Base-by-base conservation (phyloP, 177 flowering plant genomes). In the Vitis hybrid region DNA sequence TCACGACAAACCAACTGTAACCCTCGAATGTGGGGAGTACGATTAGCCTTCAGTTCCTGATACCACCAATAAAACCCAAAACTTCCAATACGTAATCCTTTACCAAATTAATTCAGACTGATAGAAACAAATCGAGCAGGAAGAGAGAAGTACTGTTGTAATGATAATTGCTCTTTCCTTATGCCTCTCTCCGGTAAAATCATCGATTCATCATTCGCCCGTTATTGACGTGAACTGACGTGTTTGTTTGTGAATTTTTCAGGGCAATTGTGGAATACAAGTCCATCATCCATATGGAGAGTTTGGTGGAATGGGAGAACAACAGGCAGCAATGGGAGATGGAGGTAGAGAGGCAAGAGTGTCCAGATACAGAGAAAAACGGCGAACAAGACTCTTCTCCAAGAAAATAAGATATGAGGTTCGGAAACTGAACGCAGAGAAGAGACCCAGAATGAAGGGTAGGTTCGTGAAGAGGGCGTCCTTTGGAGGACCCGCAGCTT, bases 361-460 rank as follows among this genome's bases (percentile, higher is more conserved):
- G 60, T 88, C 89, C 1, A 81, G 97, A 70, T 91, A 91, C 80
- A 77, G 89, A 79, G 95, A 90, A 78, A 90, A 90, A 76, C 71
- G 95, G 21, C 61, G 95, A 32, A 90, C 89, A 5, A 75, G 97
- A 58, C 68, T 91, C 71, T 91, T 91, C 78, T 88, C 92, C 1
- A 91, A 91, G 89, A 91, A 91, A 81, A 91, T 91, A 71, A 72
- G 97, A 67, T 91, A 91, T 70, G 97, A 91, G 76, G 97, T 91
- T 24, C 72, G 97, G 65, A 91, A 89, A 60, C 56, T 91, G 74
- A 91, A 91, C 52, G 97, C 93, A 0, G 93, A 91, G 86, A 89
- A 91, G 84, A 87, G 95, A 76, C 95, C 95, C 1, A 71, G 95
- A 71, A 90, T 90, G 92, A 90, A 90, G 70, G 95, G 95, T 11